Base-by-base conservation (phyloP, 2,329 filamentous ascomycete genomes). In the Colletotrichum falcatum region DNA sequence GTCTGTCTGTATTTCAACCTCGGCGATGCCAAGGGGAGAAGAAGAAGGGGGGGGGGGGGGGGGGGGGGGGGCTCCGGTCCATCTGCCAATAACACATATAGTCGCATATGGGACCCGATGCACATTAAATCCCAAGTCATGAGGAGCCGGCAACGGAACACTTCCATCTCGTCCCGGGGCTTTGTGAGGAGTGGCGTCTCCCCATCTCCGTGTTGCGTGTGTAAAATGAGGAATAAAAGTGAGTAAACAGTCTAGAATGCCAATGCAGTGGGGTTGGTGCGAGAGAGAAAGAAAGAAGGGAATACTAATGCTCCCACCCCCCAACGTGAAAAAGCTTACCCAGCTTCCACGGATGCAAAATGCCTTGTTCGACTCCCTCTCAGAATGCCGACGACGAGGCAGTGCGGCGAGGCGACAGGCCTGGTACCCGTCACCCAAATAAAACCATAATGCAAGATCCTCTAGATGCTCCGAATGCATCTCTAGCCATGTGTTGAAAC, bases 401-500 rank as follows among this genome's bases (percentile, higher is more conserved):
- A 44, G 60, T 20, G 26, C 12, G 20, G 42, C 46, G 54, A 54
- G 33, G 42, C 53, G 23, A 42, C 20, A 42, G 68, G 54, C 18
- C 60, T 70, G 65, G 49, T 65, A 55, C 59, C 60, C 33, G 54
- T 55, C 49, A 54, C 46, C 14, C 48, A 26, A 56, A 56, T 16
- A 30, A 26, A 49, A 16, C 55, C 46, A 61, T 55, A 65, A 71
- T 68, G 63, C 71, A 72, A 72, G 62, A 71, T 65, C 42, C 16
- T 51, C 55, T 65, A 63, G 66, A 71, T 70, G 62, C 67, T 68
- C 59, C 55, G 54, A 63, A 64, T 62, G 60, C 48, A 59, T 56
- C 49, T 61, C 51, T 70, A 46, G 23, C 44, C 26, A 48, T 66
- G 48, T 53, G 39, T 33, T 42, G 63, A 64, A 70, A 66, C 55